Base-by-base conservation (phyloP, 495 filamentous ascomycete species). In the Acidomyces sp. region DNA sequence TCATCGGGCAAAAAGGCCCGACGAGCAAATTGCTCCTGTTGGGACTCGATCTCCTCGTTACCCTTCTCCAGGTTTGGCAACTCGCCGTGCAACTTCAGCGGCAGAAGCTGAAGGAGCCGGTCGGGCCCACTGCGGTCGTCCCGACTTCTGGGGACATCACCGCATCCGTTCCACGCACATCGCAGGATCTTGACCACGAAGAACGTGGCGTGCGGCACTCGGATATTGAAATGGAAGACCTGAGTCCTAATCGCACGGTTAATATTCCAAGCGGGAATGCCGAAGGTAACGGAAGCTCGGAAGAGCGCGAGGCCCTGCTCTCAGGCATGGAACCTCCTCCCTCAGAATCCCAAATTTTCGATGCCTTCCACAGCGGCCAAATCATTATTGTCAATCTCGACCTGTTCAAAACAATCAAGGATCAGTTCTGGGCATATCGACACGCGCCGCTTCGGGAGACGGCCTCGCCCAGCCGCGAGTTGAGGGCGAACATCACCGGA, bases 1-100 rank as follows among this genome's bases (percentile, higher is more conserved):
- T 94, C 54, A 77, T 93, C 41, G 86, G 86, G 6, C 83, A 92
- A 63, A 73, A 74, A 54, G 77, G 76, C 20, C 82, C 85, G 5
- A 71, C 75, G 0, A 73, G 78, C 28, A 75, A 72, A 46, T 56
- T 78, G 9, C 65, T 72, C 27, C 68, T 87, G 19, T 52, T 85
- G 5, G 44, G 62, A 2, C 62, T 85, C 32, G 85, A 93, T 55
- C 17, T 77, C 17, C 45, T 79, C 1, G 64, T 88, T 21, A 54
- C 86, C 37, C 55, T 62, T 1, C 55, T 88, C 35, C 82, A 93
- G 59, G 65, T 83, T 25, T 54, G 85, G 21, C 82, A 87, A 71
- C 55, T 93, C 40, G 74, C 74, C 2, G 72, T 85, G 18, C 72
- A 78, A 48, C 65, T 80, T 36, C 78, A 88, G 56, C 69, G 73